phyloP scores from a whole-genome alignment of 1,284 basidiomycete genomes.

The Anthracocystis panici-leucophaei region DNA sequence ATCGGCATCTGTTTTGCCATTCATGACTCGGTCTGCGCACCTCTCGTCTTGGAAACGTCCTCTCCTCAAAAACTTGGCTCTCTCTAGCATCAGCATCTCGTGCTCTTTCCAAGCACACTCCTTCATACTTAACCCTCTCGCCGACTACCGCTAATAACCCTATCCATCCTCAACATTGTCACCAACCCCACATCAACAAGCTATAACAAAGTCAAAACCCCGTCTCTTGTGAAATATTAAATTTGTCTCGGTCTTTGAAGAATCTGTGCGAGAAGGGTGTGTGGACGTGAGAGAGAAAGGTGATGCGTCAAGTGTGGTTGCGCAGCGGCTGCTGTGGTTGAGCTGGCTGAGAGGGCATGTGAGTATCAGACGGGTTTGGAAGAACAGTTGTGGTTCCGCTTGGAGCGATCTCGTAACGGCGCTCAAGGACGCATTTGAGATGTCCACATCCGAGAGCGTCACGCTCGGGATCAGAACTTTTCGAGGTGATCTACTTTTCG shows the following conservation, averaged over 20 bases:
- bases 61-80: not conserved
- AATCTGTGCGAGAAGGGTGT: not conserved
- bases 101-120: not conserved
- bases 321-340: too few species aligned
- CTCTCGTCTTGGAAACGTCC: not conserved
- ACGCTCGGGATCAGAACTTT: too few species aligned
- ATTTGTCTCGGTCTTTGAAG: not conserved
- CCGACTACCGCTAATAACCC: not conserved
- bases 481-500: too few species aligned
- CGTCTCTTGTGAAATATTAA: not conserved
- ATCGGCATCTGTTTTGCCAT: not conserved
- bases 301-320: not conserved
- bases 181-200: conserved; percentile 1
- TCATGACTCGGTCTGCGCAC: not conserved
- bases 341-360: too few species aligned
- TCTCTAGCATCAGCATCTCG: conserved; percentile 3
- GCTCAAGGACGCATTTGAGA: too few species aligned
- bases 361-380: too few species aligned
- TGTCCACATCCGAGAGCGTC: too few species aligned
- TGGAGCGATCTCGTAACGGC: too few species aligned
- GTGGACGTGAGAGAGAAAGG: not conserved
- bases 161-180: not conserved
- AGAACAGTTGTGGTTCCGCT: too few species aligned
- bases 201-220: not conserved
- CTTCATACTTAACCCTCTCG: not conserved